phyloP scores from a whole-genome alignment of 2,329 filamentous ascomycete species.

The Colletotrichum tropicicola region DNA sequence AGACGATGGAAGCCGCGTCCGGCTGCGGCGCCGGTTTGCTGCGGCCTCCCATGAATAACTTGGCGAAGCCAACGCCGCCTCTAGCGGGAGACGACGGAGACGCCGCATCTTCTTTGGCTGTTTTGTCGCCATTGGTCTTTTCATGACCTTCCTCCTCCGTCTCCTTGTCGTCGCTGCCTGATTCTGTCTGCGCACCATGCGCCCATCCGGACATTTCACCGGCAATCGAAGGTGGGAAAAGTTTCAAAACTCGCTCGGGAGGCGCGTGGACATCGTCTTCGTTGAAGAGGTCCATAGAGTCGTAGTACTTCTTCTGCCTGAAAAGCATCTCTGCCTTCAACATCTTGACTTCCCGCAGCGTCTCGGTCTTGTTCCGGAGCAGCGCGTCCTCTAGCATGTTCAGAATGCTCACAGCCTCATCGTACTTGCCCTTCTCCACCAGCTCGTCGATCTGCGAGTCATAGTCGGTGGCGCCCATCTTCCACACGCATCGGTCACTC shows the following conservation, averaged over 20 bases:
- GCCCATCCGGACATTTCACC: slow-evolving; percentile 76
- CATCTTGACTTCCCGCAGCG: slow-evolving; percentile 87
- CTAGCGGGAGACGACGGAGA: slow-evolving; percentile 46
- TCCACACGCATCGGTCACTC: slow-evolving; percentile 92
- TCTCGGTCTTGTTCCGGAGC: slow-evolving; percentile 81
- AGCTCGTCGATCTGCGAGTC: slow-evolving; percentile 88
- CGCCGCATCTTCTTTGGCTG: slow-evolving; percentile 31
- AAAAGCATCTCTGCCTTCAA: slow-evolving; percentile 90
- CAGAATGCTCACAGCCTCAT: slow-evolving; percentile 92
- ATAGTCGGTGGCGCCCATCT: slow-evolving; percentile 93
- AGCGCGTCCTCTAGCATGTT: slow-evolving; percentile 93
- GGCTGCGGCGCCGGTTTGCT: slow-evolving; percentile 53
- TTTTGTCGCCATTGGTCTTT: slow-evolving; percentile 43
- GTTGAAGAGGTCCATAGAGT: slow-evolving; percentile 88
- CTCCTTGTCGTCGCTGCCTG: slow-evolving; percentile 44
- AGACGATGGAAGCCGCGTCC: slow-evolving; percentile 68
- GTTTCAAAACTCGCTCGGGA: slow-evolving; percentile 83
- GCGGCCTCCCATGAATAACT: slow-evolving; percentile 57
- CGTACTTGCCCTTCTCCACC: slow-evolving; percentile 76
- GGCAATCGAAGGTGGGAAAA: slow-evolving; percentile 86
- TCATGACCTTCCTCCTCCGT: slow-evolving; percentile 45
- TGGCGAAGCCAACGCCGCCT: slow-evolving; percentile 57
- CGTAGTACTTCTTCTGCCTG: slow-evolving; percentile 80
- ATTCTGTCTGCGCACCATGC: slow-evolving; percentile 50
- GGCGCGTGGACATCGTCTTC: slow-evolving; percentile 87